phyloP scores from a whole-genome alignment of 805 yeast genomes.

The Yarrowia sp. region DNA sequence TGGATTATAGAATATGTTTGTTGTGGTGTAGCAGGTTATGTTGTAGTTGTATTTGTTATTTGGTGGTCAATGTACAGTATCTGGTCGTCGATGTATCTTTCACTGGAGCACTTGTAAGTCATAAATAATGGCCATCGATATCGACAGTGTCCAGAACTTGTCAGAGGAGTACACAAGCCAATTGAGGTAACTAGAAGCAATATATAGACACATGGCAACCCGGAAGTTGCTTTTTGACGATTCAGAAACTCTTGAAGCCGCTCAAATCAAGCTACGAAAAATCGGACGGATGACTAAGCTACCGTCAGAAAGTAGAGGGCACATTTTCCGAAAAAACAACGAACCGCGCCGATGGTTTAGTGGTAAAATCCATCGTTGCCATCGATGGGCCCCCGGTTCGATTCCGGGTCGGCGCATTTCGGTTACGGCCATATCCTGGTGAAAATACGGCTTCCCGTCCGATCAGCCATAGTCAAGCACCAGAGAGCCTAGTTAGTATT shows the following conservation, averaged over 20 bases:
- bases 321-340: not conserved
- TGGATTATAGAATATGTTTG: conserved; percentile 22
- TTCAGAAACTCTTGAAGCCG: no score
- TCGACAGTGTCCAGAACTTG: no score
- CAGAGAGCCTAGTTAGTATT: conserved; percentile 24
- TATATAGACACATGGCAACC: no score
- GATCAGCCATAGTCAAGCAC: conserved; percentile 25
- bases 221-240: no score
- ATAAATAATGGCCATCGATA: no score
- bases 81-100: not conserved
- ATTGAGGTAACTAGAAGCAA: no score
- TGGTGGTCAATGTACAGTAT: not conserved
- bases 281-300: not conserved
- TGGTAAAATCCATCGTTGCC: conserved; percentile 23
- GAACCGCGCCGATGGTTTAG: conserved; percentile 15
- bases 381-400: conserved; percentile 24
- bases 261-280: not conserved
- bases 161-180: no score
- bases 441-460: conserved; percentile 24
- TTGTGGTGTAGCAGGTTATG: no score
- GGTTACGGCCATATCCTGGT: conserved; percentile 23
- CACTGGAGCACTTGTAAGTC: no score
- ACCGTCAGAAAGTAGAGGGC: not conserved
- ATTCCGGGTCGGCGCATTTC: conserved; percentile 22
- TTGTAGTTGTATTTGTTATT: not conserved